Percentiles rank a stretch among this genome's conserved stretches.
Evolutionary conservation across 208 protist species (phyloP).

Genomic region (Lotmaria passim): DNA sequence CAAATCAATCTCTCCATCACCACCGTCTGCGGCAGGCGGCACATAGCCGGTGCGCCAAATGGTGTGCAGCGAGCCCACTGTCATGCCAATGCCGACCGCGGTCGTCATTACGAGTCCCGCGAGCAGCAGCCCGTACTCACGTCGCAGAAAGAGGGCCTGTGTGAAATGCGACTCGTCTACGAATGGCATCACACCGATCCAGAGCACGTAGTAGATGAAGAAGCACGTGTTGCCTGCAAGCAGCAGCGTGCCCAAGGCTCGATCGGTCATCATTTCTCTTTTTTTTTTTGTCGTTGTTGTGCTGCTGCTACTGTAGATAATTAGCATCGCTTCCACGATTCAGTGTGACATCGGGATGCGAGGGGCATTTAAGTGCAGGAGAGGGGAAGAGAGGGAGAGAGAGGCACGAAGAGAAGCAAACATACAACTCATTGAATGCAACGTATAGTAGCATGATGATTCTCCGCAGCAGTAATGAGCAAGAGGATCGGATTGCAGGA

Average conservation of each 20-base stretch:
- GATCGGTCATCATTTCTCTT: constrained; percentile 66
- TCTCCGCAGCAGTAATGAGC: too few relatives aligned
- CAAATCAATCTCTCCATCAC: not conserved
- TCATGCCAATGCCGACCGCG: constrained; percentile 42
- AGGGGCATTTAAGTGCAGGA: too few relatives aligned
- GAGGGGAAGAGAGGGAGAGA: too few relatives aligned
- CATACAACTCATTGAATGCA: too few relatives aligned
- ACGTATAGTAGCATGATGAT: too few relatives aligned
- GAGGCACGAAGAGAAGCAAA: too few relatives aligned
- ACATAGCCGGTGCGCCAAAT: constrained; percentile 61
- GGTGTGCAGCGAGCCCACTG: constrained; percentile 61
- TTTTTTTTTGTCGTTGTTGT: constrained; percentile 6
- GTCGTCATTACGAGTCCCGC: constrained; percentile 58
- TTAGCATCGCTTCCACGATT: too few relatives aligned
- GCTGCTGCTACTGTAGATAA: too few relatives aligned
- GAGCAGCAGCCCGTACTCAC: constrained; percentile 79
- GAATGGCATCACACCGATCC: constrained; percentile 85
- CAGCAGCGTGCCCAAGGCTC: constrained; percentile 64
- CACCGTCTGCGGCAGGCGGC: not conserved
- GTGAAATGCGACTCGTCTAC: constrained; percentile 84
- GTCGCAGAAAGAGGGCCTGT: constrained; percentile 70
- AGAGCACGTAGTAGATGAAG: constrained; percentile 80
- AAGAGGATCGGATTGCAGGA: too few relatives aligned
- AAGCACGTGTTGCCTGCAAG: constrained; percentile 52
- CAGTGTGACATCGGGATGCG: too few relatives aligned